A percentile compares a stretch with the other conserved stretches of the same genome.
Conservation (phyloP, 2,329 filamentous ascomycete species). For the Aureobasidium sp. region DNA sequence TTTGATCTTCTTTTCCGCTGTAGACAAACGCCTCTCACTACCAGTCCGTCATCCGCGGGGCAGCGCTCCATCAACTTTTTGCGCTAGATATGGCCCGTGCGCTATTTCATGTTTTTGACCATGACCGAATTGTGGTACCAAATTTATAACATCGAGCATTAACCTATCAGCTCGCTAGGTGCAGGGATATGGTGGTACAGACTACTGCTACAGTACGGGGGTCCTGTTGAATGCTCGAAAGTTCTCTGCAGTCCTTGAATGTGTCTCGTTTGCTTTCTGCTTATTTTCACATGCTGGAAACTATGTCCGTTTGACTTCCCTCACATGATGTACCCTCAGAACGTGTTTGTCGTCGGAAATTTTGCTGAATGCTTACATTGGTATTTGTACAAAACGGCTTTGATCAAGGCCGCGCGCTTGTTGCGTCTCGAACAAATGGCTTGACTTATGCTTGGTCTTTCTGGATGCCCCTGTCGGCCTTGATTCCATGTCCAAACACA, state of each 20-base stretch:
- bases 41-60: slow-evolving; percentile 12
- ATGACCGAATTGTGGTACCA: not conserved
- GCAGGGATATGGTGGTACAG: not conserved
- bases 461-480: slow-evolving; percentile 2
- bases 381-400: not conserved
- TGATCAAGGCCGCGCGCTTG: not conserved
- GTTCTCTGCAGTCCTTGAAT: not conserved
- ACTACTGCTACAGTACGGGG: not conserved
- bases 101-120: not conserved
- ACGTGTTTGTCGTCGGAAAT: not conserved
- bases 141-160: too few relatives aligned
- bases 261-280: not conserved
- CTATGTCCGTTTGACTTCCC: not conserved
- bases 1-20: not conserved
- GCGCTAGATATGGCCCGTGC: not conserved
- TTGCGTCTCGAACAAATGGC: not conserved
- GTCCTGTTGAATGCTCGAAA: not conserved
- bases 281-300: not conserved
- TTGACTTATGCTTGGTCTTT: not conserved
- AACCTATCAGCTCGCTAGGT: not conserved
- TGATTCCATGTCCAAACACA: slow-evolving; percentile 36
- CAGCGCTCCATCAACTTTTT: slow-evolving; percentile 10
- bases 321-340: not conserved
- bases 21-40: slow-evolving; percentile 2
- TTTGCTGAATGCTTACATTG: not conserved